These are phyloP conservation scores for Euclidium syriacum DNA, from an alignment of 345 rosid species.

Conservation along the genomic window DNA sequence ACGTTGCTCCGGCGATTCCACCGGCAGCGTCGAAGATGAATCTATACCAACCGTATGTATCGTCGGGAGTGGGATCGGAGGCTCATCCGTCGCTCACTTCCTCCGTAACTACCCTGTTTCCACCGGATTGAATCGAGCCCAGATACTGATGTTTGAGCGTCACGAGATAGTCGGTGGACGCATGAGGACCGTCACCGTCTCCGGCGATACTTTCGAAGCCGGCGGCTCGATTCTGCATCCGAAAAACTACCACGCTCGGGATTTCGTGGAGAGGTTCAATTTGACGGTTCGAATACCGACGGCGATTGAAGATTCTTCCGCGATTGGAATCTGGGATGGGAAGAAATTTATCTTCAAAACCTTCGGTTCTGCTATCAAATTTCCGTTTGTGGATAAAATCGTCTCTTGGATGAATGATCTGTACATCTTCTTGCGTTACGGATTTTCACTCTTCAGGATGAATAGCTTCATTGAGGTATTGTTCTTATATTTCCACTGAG, in stretches of 20 bases:
- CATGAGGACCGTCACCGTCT: constrained; percentile 59
- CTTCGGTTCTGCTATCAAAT: constrained; percentile 27
- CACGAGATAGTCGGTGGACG: constrained; percentile 77
- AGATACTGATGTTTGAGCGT: constrained; percentile 63
- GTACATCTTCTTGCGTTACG: constrained; percentile 57
- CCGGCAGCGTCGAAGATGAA: neutral
- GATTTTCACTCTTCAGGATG: constrained; percentile 77
- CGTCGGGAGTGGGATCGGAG: constrained; percentile 83
- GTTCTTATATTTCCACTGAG: neutral
- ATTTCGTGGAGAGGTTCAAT: constrained; percentile 47
- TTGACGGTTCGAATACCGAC: constrained; percentile 44
- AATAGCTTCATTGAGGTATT: constrained; percentile 57
- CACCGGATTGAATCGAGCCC: constrained; percentile 6
- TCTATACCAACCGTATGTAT: constrained; percentile 53
- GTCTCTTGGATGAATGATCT: constrained; percentile 54
- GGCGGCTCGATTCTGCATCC: constrained; percentile 94
- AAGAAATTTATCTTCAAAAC: constrained; percentile 60
- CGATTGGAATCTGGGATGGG: constrained; percentile 83
- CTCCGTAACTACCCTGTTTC: constrained; percentile 52
- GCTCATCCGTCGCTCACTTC: constrained; percentile 89
- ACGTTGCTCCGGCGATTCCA: constrained; percentile 13
- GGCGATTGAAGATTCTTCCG: constrained; percentile 38
- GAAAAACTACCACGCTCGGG: constrained; percentile 66
- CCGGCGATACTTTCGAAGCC: constrained; percentile 74
- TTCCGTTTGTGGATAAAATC: constrained; percentile 48